Evolutionary conservation across 352 stramenopile species (phyloP).

Genomic region (Pythium phragmitis): DNA sequence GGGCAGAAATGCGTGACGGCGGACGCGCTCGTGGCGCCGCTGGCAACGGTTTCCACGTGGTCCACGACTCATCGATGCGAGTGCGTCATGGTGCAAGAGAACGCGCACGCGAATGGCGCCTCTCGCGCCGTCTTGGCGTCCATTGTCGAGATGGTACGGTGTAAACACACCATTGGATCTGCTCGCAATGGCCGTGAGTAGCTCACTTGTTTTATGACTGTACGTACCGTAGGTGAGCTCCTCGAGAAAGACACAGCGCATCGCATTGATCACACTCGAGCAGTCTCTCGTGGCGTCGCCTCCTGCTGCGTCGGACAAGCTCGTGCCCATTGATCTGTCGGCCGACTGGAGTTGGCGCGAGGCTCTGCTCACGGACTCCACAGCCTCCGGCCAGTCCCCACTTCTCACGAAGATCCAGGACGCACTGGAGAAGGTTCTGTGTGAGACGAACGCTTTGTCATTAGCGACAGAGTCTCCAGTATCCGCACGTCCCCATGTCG

Average conservation of each 20-base stretch:
- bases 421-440: constrained; percentile 31
- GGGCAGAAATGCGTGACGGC: constrained; percentile 65
- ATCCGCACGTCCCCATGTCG: constrained; percentile 39
- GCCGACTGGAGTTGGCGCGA: constrained; percentile 22
- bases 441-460: neutral
- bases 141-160: constrained; percentile 39
- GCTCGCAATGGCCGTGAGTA: neutral
- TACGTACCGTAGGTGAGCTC: constrained; percentile 5
- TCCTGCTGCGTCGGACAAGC: constrained; percentile 35
- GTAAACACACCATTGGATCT: neutral
- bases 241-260: constrained; percentile 23
- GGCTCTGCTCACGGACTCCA: constrained; percentile 22
- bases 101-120: constrained; percentile 42
- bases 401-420: constrained; percentile 35
- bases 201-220: neutral
- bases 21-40: constrained; percentile 25
- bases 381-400: neutral
- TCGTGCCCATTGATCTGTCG: constrained; percentile 48
- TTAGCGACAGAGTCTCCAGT: neutral
- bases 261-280: constrained; percentile 14
- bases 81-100: constrained; percentile 67
- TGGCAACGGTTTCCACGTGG: constrained; percentile 28
- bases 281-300: constrained; percentile 10
- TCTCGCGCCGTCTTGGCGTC: constrained; percentile 55
- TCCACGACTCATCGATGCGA: constrained; percentile 38